Percentiles rank a stretch among this genome's conserved stretches.
These are phyloP conservation scores for Capsicum rhomboideum DNA, from an alignment of 257 asterid species.

Conservation along the genomic window DNA sequence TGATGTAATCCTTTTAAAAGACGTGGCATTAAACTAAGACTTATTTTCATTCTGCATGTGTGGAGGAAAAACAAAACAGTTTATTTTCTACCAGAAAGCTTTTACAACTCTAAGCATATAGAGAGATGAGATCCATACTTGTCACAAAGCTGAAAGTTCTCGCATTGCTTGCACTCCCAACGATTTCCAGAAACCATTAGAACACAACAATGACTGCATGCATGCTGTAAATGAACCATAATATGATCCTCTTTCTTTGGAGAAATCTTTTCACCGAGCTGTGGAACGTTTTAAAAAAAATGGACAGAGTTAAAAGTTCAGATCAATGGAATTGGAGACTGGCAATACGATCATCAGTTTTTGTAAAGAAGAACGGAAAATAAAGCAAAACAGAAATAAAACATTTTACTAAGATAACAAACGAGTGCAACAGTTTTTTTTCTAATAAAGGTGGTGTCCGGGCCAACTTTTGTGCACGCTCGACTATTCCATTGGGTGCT, in stretches of 20 bases:
- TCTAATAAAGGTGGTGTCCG: background rate
- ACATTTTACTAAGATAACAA: background rate
- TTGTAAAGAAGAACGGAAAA: background rate
- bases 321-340: background rate
- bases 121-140: constrained; percentile 36
- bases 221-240: constrained; percentile 93
- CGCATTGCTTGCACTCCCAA: constrained; percentile 88
- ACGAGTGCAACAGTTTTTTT: background rate
- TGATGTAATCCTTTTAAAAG: background rate
- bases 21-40: background rate
- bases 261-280: constrained; percentile 94
- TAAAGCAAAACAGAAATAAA: background rate
- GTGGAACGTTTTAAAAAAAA: background rate
- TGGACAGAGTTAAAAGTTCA: background rate
- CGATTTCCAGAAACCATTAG: constrained; percentile 83
- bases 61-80: background rate
- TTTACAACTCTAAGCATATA: background rate
- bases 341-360: background rate
- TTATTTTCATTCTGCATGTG: background rate
- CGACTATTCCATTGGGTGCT: background rate
- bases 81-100: background rate
- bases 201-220: constrained; percentile 85
- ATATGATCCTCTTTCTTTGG: constrained; percentile 96
- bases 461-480: background rate
- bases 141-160: constrained; percentile 80